Base-by-base conservation (phyloP, 2,329 filamentous ascomycete species). In the Pseudohalonectria lignicola region DNA sequence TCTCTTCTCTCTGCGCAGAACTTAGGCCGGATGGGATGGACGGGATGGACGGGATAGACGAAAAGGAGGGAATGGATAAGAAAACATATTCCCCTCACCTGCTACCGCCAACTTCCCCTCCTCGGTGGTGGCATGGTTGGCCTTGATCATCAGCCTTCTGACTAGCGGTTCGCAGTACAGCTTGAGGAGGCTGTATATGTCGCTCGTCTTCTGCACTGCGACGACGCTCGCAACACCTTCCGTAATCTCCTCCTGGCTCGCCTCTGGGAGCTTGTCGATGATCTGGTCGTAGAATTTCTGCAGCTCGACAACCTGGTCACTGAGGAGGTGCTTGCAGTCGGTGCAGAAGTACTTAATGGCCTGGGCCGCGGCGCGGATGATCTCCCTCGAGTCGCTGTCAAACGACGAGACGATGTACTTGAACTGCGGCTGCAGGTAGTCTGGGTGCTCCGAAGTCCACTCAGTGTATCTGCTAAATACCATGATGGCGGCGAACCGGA, bases 401-500 rank as follows among this genome's bases (percentile, higher is more conserved):
- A 98, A 98, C 0, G 88, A 92, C 4, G 81, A 83, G 47, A 94
- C 88, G 52, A 98, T 94, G 61, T 94, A 98, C 52, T 86, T 87
- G 54, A 98, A 84, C 59, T 98, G 92, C 8, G 85, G 74, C 58
- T 94, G 84, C 8, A 98, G 69, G 33, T 90, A 94, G 41, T 95
- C 86, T 0, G 90, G 86, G 53, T 98, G 92, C 34, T 86, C 79
- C 5, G 92, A 79, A 1, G 93, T 98, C 92, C 92, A 98, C 59
- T 96, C 90, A 0, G 93, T 98, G 55, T 98, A 98, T 44, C 92
- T 76, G 28, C 87, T 92, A 17, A 98, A 74, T 3, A 93, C 88
- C 87, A 98, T 95, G 52, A 96, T 94, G 5, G 90, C 90, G 45
- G 94, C 90, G 61, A 98, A 98, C 7, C 88, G 86, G n/a, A 98